These are phyloP conservation scores for Irineochytrium annulatum DNA, from an alignment of 192 early-diverging fungal species.

Conservation along the genomic window DNA sequence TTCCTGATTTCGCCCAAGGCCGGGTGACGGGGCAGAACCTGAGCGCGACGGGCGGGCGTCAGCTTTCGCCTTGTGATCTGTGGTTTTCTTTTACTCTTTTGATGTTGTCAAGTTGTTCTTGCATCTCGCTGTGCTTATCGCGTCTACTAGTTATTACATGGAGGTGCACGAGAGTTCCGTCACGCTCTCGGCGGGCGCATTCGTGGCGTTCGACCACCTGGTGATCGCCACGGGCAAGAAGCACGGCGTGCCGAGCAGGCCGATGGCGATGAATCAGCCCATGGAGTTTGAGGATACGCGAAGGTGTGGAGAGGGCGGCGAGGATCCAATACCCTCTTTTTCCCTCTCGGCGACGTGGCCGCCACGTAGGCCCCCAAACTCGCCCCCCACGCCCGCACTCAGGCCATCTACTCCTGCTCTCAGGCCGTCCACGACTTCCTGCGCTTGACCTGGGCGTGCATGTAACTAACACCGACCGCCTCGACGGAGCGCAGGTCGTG, in stretches of 20 bases:
- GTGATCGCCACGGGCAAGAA: constrained; percentile 62
- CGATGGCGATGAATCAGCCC: constrained; percentile 21
- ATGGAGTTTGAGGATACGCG: constrained; percentile 21
- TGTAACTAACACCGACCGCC: background rate
- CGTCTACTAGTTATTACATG: no score
- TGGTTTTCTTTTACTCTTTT: no score
- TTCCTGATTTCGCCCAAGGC: no score
- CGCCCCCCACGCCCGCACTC: constrained; percentile 6
- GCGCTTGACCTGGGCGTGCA: background rate
- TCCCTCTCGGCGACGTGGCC: constrained; percentile 70
- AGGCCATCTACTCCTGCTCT: constrained; percentile 15
- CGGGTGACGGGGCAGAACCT: no score
- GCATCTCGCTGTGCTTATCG: no score
- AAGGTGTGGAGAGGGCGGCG: constrained; percentile 42
- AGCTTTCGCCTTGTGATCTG: no score
- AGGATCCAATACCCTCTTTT: constrained; percentile 54
- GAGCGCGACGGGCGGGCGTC: no score
- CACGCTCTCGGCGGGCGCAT: constrained; percentile 41
- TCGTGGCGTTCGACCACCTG: constrained; percentile 62
- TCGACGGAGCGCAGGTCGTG: background rate
- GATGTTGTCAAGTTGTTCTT: no score
- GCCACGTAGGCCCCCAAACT: constrained; percentile 41
- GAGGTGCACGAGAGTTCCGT: constrained; percentile 40
- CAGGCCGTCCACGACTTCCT: no score
- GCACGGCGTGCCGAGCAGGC: constrained; percentile 49